These are phyloP conservation scores for Sesbania bispinosa DNA, from an alignment of 306 rosid species.

Conservation along the genomic window DNA sequence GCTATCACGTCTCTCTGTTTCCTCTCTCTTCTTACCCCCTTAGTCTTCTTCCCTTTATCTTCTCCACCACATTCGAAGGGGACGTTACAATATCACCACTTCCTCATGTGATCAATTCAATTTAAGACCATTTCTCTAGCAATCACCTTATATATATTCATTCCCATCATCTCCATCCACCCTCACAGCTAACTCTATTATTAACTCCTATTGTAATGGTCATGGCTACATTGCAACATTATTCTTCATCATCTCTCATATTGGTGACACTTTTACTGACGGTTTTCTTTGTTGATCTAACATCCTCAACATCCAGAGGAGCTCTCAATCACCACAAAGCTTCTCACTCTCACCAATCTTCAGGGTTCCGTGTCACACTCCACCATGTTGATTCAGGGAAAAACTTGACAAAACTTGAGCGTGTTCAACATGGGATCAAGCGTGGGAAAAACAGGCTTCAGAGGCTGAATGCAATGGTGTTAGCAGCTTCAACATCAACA, in stretches of 20 bases:
- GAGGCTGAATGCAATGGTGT: constrained; percentile 48
- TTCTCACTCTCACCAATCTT: neutral
- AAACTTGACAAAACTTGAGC: constrained; percentile 72
- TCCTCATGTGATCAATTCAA: neutral
- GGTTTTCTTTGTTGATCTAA: constrained; percentile 31
- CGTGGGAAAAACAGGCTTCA: constrained; percentile 56
- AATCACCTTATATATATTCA: neutral
- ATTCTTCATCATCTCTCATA: constrained; percentile 13
- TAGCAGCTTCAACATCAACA: constrained; percentile 21
- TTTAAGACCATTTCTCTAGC: constrained; percentile 10
- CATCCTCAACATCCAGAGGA: constrained; percentile 46
- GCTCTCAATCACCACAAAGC: neutral
- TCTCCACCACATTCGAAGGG: constrained; percentile 31
- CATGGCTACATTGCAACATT: constrained; percentile 30
- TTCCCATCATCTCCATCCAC: no score
- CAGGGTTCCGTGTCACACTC: constrained; percentile 56
- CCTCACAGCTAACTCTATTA: no score
- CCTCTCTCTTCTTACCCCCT: neutral
- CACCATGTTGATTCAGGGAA: constrained; percentile 61
- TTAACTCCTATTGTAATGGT: neutral
- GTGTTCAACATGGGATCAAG: constrained; percentile 49
- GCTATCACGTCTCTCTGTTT: neutral
- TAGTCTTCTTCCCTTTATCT: constrained; percentile 22
- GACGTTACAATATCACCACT: constrained; percentile 19
- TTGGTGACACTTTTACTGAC: constrained; percentile 16